Percentiles rank a stretch among this genome's conserved stretches.
These are phyloP conservation scores for Basipetospora sp. DNA, from an alignment of 2,329 filamentous ascomycete genomes.

Conservation along the genomic window DNA sequence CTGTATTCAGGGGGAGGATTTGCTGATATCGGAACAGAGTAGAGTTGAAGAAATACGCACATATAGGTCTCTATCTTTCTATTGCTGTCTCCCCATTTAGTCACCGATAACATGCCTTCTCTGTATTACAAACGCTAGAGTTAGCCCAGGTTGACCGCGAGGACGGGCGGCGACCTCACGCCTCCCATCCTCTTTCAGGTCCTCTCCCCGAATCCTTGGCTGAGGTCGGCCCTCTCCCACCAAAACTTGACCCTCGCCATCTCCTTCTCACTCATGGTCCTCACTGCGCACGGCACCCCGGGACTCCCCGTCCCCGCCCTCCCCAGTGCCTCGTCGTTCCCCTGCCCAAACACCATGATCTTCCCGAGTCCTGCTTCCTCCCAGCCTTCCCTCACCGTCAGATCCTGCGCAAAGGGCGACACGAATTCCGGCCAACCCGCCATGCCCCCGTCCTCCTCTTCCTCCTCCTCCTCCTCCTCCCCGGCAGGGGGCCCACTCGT, in stretches of 20 bases:
- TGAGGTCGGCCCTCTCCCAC: conserved; percentile 39
- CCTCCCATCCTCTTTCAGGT: no score
- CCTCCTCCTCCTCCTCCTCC: conserved; percentile 2
- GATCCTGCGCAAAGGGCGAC: conserved; percentile 21
- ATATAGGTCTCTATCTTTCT: no score
- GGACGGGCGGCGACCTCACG: no score
- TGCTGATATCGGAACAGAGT: no score
- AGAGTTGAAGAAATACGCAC: no score
- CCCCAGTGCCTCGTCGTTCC: conserved; percentile 38
- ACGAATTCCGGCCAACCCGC: conserved; percentile 28
- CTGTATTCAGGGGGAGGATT: no score
- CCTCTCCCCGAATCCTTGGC: conserved; percentile 25
- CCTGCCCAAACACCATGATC: conserved; percentile 42
- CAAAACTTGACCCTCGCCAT: conserved; percentile 42
- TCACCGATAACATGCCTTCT: no score
- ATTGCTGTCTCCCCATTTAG: no score
- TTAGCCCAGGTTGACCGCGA: no score
- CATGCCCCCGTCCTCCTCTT: conserved; percentile 12
- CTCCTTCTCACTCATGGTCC: conserved; percentile 28
- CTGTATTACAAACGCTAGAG: no score
- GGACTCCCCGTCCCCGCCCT: conserved; percentile 16
- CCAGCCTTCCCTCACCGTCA: conserved; percentile 1
- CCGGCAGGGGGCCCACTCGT: not conserved
- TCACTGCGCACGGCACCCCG: conserved; percentile 30
- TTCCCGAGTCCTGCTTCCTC: conserved; percentile 14